Conservation (phyloP, 352 stramenopile genomes). For the Halophytophthora batemanensis region DNA sequence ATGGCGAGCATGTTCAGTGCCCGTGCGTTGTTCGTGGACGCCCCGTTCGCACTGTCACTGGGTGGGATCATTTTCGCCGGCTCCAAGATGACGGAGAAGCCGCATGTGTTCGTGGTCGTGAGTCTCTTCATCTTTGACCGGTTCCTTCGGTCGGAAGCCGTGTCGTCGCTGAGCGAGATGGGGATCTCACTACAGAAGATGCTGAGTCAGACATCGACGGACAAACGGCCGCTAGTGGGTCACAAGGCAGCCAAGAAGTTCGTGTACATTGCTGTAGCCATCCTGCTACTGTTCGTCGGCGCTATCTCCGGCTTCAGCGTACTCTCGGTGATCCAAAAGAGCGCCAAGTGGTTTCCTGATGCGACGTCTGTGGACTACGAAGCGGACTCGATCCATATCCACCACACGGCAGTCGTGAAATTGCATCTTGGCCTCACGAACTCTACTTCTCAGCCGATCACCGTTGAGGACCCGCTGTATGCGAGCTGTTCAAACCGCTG, state of each 20-base stretch:
- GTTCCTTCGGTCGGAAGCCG: constrained; percentile 51
- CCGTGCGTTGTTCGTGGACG: constrained; percentile 42
- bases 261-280: constrained; percentile 52
- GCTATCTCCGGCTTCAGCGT: constrained; percentile 77
- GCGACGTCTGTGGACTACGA: constrained; percentile 66
- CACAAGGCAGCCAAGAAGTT: constrained; percentile 61
- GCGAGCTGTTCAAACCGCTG: constrained; percentile 75
- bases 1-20: constrained; percentile 61
- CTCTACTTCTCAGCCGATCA: constrained; percentile 34
- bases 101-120: constrained; percentile 73
- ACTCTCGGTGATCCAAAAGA: constrained; percentile 67
- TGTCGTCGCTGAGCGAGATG: constrained; percentile 50
- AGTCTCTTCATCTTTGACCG: constrained; percentile 76
- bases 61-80: constrained; percentile 53
- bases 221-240: constrained; percentile 40
- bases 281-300: constrained; percentile 68
- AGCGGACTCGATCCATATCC: constrained; percentile 71
- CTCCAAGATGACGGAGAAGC: constrained; percentile 78
- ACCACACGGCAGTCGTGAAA: constrained; percentile 84
- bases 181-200: constrained; percentile 58
- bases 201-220: constrained; percentile 50
- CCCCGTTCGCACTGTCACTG: constrained; percentile 46
- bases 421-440: constrained; percentile 71
- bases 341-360: constrained; percentile 75
- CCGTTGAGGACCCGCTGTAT: constrained; percentile 52